Evolutionary conservation across 495 filamentous ascomycete species (phyloP), one percentile per base, ranked within the genome.

Genomic region (Glarea lozoyensis): DNA sequence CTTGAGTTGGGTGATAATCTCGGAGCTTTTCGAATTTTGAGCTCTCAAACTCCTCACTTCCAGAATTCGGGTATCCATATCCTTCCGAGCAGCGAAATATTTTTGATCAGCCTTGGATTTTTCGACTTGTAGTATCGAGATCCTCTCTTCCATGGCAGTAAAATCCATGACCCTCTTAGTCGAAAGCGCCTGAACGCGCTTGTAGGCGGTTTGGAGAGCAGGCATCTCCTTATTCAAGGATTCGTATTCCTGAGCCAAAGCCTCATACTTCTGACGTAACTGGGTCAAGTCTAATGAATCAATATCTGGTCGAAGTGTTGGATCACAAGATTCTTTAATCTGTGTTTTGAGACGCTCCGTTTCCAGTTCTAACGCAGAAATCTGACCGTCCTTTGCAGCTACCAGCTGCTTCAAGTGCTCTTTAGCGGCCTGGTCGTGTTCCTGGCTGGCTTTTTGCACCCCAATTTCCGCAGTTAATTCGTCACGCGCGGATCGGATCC

Each of bases 81-180:
- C 79, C 58, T 95, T 96, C 69, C 94, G 89, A 11, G 88, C 86
- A 3, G 81, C 81, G 56, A 96, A 97, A 58, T 94, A 98, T 61
- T 97, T 97, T 59, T 96, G 89, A 54, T 97, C 89, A 0, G 93
- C 93, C 57, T 95, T 97, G 24, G 79, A 76, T 61, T 97, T 98
- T 60, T 98, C 92, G 0, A 87, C 88, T 2, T 69, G 74, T 9
- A 92, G 65, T 4, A 83, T 66, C 19, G 75, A 70, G 29, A 93
- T 66, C 48, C 81, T 81, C 35, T 96, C 89, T 63, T 97, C 92
- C 52, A 84, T 62, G 2, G 73, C 75, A 5, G 68, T 59, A 38
- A 83, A 75, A 44, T 92, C 87, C 42, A 78, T 70, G 15, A 95
- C 78, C 60, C 94, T 97, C 60, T 86, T 86, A 13, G 80, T 78